Conservation (phyloP, 495 filamentous ascomycete species). For the Cercophora scortea region DNA sequence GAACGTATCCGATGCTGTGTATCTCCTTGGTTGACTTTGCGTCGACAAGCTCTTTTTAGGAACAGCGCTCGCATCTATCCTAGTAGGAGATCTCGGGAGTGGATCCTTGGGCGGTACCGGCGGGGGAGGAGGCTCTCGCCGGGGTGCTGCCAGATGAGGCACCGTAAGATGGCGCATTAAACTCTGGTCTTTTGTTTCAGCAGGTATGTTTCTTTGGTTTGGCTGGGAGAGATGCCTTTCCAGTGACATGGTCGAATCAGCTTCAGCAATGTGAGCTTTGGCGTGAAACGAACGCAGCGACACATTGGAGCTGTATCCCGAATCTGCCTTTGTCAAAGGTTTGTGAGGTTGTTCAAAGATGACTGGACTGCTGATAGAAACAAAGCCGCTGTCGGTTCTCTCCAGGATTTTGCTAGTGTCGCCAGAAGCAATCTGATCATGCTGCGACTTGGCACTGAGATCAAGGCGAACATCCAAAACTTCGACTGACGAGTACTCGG, state of each 20-base stretch:
- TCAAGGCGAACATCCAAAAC: conserved; percentile 35
- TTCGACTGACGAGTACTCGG: conserved; percentile 27
- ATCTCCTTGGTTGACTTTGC: neutral
- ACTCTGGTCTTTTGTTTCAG: conserved; percentile 1
- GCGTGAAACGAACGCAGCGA: conserved; percentile 39
- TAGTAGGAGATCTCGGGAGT: neutral
- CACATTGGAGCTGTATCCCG: conserved; percentile 48
- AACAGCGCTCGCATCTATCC: conserved; percentile 1
- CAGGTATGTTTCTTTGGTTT: neutral
- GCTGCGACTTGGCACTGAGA: conserved; percentile 28
- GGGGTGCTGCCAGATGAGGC: conserved; percentile 1
- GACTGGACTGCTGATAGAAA: conserved; percentile 22
- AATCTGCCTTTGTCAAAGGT: conserved; percentile 44
- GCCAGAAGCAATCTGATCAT: conserved; percentile 1
- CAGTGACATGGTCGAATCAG: neutral
- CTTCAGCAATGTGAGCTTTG: conserved; percentile 6
- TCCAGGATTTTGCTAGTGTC: conserved; percentile 14
- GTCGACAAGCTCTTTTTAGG: conserved; percentile 1
- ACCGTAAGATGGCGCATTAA: neutral
- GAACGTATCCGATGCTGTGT: neutral
- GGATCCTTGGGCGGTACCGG: conserved; percentile 24
- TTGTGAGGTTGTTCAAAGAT: conserved; percentile 26
- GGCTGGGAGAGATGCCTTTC: conserved; percentile 9
- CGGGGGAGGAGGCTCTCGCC: conserved; percentile 18
- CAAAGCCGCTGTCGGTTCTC: conserved; percentile 38